Evolutionary conservation across 176 grass and related monocot genomes (phyloP).

Genomic region (Oryza officinalis): DNA sequence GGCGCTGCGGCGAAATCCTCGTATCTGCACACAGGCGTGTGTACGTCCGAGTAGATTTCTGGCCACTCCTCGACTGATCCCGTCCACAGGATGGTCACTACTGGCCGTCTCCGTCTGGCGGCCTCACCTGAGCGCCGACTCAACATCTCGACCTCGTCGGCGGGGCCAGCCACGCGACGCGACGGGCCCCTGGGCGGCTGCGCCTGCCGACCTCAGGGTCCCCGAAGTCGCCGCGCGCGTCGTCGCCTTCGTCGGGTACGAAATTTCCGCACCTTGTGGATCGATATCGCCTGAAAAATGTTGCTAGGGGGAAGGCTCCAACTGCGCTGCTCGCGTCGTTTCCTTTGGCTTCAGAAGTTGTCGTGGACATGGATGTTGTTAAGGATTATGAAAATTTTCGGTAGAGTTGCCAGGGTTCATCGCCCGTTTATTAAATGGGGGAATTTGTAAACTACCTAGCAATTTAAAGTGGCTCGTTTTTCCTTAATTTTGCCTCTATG

Average conservation of each 20-base stretch:
- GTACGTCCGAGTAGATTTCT: no score
- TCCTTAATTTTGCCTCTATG: background rate
- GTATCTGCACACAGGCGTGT: no score
- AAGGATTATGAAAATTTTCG: background rate
- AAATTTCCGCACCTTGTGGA: background rate
- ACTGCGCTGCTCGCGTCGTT: background rate
- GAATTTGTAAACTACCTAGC: background rate
- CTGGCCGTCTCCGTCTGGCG: background rate
- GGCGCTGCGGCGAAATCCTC: slow-evolving; percentile 28
- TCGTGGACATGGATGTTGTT: no score
- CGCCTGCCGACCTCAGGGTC: slow-evolving; percentile 3
- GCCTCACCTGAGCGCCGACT: background rate
- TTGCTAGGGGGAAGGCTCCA: background rate
- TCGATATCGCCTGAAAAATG: background rate
- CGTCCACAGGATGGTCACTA: background rate
- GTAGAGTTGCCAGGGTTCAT: background rate
- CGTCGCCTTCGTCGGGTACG: background rate
- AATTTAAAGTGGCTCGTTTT: background rate
- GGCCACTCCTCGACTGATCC: background rate
- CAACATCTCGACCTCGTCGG: background rate
- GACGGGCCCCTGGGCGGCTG: background rate
- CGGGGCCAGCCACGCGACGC: background rate
- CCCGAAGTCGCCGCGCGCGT: background rate
- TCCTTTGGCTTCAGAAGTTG: background rate
- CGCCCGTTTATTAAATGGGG: background rate